These are phyloP conservation scores for Lobosporangium transversale DNA, from an alignment of 192 early-diverging fungal species.

Conservation along the genomic window DNA sequence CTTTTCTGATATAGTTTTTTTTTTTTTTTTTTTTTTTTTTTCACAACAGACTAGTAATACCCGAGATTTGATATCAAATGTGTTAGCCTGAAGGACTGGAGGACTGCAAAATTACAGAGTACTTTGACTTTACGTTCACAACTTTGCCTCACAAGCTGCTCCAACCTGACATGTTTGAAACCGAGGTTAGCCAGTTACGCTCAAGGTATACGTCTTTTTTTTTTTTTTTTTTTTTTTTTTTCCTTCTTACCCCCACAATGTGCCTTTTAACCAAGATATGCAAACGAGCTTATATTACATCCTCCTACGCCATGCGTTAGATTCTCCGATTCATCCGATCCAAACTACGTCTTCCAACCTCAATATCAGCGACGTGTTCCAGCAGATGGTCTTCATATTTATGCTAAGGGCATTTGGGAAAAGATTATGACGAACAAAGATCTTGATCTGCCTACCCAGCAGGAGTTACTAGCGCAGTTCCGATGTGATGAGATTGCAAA, in stretches of 20 bases:
- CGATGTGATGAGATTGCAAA: conserved; percentile 96
- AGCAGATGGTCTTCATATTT: conserved; percentile 94
- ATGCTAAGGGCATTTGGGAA: conserved; percentile 89
- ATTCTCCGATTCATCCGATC: conserved; percentile 73
- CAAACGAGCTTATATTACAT: background rate
- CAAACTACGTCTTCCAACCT: conserved; percentile 86
- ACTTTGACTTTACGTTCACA: conserved; percentile 90
- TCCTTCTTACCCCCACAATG: background rate
- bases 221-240: background rate
- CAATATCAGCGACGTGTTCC: conserved; percentile 92
- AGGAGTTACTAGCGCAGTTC: conserved; percentile 97
- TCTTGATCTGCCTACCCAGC: conserved; percentile 97
- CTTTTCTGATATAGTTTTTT: background rate
- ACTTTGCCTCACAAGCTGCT: conserved; percentile 92
- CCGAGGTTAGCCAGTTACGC: conserved; percentile 68
- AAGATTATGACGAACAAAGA: conserved; percentile 93
- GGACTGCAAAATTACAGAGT: conserved; percentile 77
- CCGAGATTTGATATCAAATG: background rate
- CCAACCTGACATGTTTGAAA: conserved; percentile 83
- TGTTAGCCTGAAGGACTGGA: conserved; percentile 82
- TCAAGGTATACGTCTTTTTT: conserved; percentile 55
- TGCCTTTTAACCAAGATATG: background rate
- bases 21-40: background rate
- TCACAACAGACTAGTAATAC: background rate
- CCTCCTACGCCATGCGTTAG: conserved; percentile 26